phyloP scores from a whole-genome alignment of 2,329 filamentous ascomycete genomes.

The Aspergillus brasiliensis region DNA sequence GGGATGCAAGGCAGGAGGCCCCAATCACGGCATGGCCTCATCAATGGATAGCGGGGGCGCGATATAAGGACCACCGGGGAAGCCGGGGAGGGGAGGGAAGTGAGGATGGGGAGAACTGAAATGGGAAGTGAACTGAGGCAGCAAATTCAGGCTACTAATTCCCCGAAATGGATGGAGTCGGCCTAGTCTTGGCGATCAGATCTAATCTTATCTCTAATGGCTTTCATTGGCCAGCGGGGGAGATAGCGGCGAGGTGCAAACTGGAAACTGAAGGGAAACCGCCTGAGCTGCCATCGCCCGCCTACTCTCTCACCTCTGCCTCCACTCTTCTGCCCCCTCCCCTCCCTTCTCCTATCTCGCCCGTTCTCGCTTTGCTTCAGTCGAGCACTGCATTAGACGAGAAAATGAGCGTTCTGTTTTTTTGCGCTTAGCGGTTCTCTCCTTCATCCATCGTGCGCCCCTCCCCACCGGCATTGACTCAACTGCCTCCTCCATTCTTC shows the following conservation, averaged over 20 bases:
- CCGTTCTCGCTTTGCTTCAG: neutral
- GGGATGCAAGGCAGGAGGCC: neutral
- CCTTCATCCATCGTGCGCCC: constrained; percentile 13
- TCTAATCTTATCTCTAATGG: constrained; percentile 43
- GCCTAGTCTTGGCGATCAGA: constrained; percentile 33
- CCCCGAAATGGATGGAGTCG: constrained; percentile 19
- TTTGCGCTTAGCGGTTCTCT: constrained; percentile 22
- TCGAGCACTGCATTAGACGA: constrained; percentile 11
- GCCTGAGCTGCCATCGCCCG: too few relatives aligned
- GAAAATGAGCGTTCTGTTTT: constrained; percentile 23
- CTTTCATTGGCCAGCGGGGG: constrained; percentile 30
- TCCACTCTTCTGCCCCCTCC: constrained; percentile 11
- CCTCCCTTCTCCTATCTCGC: neutral
- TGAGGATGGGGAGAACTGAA: constrained; percentile 3
- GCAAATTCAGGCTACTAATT: neutral
- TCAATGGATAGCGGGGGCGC: constrained; percentile 1
- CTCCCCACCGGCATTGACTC: constrained; percentile 10
- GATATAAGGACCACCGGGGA: neutral
- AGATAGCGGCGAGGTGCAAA: neutral
- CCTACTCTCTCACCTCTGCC: constrained; percentile 7
- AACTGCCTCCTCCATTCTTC: constrained; percentile 14
- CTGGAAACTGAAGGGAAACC: too few relatives aligned
- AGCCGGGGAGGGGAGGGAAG: neutral
- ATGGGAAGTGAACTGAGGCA: constrained; percentile 15
- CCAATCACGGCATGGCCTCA: constrained; percentile 5